Percentiles rank a stretch among this genome's conserved stretches.
phyloP scores from a whole-genome alignment of 768 basidiomycete species.

The Mycena haematopus region DNA sequence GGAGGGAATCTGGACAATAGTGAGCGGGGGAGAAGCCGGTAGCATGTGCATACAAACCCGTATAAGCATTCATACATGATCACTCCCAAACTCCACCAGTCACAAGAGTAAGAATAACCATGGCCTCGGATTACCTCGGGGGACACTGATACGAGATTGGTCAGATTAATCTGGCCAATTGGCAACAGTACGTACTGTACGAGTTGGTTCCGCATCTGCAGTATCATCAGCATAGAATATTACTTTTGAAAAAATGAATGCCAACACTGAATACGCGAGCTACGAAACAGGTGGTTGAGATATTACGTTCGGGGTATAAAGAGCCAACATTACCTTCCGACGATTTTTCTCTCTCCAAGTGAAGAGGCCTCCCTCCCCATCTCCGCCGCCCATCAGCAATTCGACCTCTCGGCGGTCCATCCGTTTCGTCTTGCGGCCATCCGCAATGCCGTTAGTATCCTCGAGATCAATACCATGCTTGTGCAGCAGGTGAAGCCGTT shows the following conservation, averaged over 20 bases:
- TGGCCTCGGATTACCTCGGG: slow-evolving; percentile 90
- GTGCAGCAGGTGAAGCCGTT: slow-evolving; percentile 83
- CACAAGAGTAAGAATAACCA: slow-evolving; percentile 93
- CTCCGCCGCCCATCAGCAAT: slow-evolving; percentile 80
- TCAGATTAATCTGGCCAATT: slow-evolving; percentile 32
- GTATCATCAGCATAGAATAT: slow-evolving; percentile 33
- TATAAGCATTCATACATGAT: slow-evolving; percentile 97
- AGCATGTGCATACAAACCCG: slow-evolving; percentile 59
- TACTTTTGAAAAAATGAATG: slow-evolving; percentile 31
- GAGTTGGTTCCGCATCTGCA: slow-evolving; percentile 84
- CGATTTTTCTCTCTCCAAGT: slow-evolving; percentile 96
- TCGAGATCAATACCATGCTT: slow-evolving; percentile 97
- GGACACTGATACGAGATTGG: slow-evolving; percentile 63
- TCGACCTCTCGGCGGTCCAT: slow-evolving; percentile 86
- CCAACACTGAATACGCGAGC: slow-evolving; percentile 91
- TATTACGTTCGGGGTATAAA: slow-evolving; percentile 30
- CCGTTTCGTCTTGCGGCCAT: slow-evolving; percentile 76
- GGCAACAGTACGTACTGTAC: slow-evolving; percentile 66
- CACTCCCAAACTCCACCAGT: slow-evolving; percentile 98
- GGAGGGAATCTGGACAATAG: slow-evolving; percentile 78
- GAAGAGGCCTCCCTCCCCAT: slow-evolving; percentile 84
- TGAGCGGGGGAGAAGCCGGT: slow-evolving; percentile 22
- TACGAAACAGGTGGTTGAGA: slow-evolving; percentile 39
- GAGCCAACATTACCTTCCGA: slow-evolving; percentile 70
- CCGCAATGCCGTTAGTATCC: slow-evolving; percentile 67